Percentiles rank a stretch among this genome's conserved stretches.
phyloP scores from a whole-genome alignment of 768 basidiomycete species.

The Mycena vitilis region DNA sequence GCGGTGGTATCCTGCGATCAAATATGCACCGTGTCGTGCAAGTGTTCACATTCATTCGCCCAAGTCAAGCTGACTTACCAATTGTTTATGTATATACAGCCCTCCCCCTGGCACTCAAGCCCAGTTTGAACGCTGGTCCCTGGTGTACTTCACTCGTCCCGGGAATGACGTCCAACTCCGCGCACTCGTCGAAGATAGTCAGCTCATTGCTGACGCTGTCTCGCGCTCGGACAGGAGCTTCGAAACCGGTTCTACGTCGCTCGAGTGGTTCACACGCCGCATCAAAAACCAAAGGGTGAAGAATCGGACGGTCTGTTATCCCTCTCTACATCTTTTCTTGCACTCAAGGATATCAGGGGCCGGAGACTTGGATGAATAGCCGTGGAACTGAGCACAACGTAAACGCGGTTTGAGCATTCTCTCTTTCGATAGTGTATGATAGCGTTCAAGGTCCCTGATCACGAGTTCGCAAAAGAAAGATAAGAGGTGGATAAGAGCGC shows the following conservation, averaged over 20 bases:
- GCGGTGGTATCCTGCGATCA: slow-evolving; percentile 72
- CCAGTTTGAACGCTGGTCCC: slow-evolving; percentile 67
- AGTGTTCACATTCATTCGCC: slow-evolving; percentile 10
- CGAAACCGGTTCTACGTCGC: slow-evolving; percentile 50
- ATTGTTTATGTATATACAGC: slow-evolving; percentile 42
- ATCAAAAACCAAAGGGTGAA: slow-evolving; percentile 58
- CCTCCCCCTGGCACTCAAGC: slow-evolving; percentile 71
- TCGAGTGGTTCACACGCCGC: slow-evolving; percentile 58
- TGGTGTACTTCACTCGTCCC: slow-evolving; percentile 77
- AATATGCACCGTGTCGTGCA: slow-evolving; percentile 50
- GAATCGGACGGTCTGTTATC: slow-evolving; percentile 51
- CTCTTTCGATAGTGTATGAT: too few species aligned
- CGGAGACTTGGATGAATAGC: slow-evolving; percentile 60
- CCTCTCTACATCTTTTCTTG: not conserved
- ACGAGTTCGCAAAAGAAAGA: too few species aligned
- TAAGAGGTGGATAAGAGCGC: too few species aligned
- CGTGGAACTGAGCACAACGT: slow-evolving; percentile 53
- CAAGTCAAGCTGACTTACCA: too few species aligned
- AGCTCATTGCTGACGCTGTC: slow-evolving; percentile 59
- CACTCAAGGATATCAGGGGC: slow-evolving; percentile 45
- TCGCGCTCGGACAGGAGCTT: slow-evolving; percentile 48
- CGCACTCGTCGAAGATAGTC: slow-evolving; percentile 64
- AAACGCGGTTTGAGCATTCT: not conserved
- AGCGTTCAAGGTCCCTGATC: too few species aligned
- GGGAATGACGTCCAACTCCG: slow-evolving; percentile 63